Conservation (phyloP, 2,329 filamentous ascomycete species). For the Scedosporium minutisporum region DNA sequence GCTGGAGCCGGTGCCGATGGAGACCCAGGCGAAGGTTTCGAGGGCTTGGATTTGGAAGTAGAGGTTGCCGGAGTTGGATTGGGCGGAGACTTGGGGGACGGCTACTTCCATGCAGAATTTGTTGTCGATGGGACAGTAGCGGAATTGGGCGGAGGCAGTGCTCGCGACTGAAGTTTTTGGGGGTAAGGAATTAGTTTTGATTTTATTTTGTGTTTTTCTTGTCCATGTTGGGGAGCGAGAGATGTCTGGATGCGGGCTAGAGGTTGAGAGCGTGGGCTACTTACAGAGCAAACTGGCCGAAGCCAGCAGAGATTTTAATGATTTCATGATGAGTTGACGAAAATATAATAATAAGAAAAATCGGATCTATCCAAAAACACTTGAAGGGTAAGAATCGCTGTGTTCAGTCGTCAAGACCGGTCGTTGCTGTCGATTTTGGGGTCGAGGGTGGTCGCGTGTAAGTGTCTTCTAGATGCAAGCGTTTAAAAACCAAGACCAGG, state of each 20-base stretch:
- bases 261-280: not conserved
- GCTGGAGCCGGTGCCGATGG: constrained; percentile 42
- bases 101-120: constrained; percentile 47
- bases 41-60: constrained; percentile 53
- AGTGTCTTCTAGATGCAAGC: not conserved
- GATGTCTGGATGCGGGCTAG: too few relatives aligned
- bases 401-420: not conserved
- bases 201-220: not conserved
- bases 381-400: not conserved
- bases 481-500: not conserved
- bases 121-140: constrained; percentile 29
- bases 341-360: not conserved
- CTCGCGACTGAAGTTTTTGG: not conserved
- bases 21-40: constrained; percentile 44
- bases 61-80: constrained; percentile 41
- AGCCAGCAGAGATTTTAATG: not conserved
- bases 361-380: too few relatives aligned
- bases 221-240: too few relatives aligned
- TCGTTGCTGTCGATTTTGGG: not conserved
- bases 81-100: constrained; percentile 39
- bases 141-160: constrained; percentile 2
- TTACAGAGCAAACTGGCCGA: constrained; percentile 1
- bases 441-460: not conserved
- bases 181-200: not conserved
- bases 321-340: not conserved